These are phyloP conservation scores for Boletus bicolor DNA, from an alignment of 768 basidiomycete species.

Conservation along the genomic window DNA sequence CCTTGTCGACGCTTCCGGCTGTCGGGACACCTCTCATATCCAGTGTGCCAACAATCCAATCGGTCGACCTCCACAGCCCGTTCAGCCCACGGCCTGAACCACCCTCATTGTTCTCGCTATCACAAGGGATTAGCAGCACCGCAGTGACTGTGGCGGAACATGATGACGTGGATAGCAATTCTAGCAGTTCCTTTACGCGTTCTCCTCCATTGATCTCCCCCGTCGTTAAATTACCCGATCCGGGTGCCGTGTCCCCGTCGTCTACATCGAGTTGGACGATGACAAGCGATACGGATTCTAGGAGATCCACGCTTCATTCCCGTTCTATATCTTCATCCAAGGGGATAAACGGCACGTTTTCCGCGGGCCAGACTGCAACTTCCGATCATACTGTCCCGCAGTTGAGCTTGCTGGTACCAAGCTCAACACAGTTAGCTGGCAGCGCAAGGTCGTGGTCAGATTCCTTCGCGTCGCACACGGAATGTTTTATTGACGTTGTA, in stretches of 20 bases:
- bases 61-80: slow-evolving; percentile 18
- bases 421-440: slow-evolving; percentile 6
- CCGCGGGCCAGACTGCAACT: slow-evolving; percentile 2
- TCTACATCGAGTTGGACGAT: slow-evolving; percentile 30
- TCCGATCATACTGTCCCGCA: slow-evolving; percentile 20
- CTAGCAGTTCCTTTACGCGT: slow-evolving; percentile 23
- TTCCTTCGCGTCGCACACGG: neutral
- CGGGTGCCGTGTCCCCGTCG: slow-evolving; percentile 20
- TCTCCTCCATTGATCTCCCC: slow-evolving; percentile 31
- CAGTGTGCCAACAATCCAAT: slow-evolving; percentile 7
- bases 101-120: slow-evolving; percentile 16
- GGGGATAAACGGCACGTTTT: slow-evolving; percentile 6
- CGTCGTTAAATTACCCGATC: slow-evolving; percentile 27
- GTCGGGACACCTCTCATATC: slow-evolving; percentile 31
- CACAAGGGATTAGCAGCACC: slow-evolving; percentile 12
- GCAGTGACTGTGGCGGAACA: slow-evolving; percentile 2
- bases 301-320: slow-evolving; percentile 8
- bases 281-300: slow-evolving; percentile 24
- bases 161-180: slow-evolving; percentile 18
- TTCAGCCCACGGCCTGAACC: slow-evolving; percentile 32
- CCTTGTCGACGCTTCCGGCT: slow-evolving; percentile 29
- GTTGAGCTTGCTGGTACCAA: slow-evolving; percentile 30
- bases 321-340: slow-evolving; percentile 10
- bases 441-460: slow-evolving; percentile 14
- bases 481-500: slow-evolving; percentile 1